Conservation (phyloP, 2,329 filamentous ascomycete genomes). For the Alternaria panax region DNA sequence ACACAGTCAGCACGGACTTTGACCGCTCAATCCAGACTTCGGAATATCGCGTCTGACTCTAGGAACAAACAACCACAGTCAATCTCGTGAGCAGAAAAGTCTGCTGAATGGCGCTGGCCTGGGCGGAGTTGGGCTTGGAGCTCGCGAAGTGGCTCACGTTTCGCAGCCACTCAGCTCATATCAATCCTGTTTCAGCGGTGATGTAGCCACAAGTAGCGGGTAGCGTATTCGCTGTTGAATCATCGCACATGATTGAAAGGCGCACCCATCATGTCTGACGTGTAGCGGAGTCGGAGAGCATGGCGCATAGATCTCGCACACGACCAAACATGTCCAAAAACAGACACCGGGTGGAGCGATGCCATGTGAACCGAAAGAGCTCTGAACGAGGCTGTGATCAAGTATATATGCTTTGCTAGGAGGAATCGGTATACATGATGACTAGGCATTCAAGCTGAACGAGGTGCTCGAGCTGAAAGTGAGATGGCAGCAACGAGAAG, state of each 20-base stretch:
- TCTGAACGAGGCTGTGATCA: neutral
- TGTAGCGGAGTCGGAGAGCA: neutral
- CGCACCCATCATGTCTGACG: neutral
- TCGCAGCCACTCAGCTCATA: neutral
- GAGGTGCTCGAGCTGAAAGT: neutral
- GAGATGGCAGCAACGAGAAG: neutral
- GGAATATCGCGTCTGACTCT: neutral
- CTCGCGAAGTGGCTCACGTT: neutral
- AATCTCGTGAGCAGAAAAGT: neutral
- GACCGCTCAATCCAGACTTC: neutral
- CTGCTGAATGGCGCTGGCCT: neutral
- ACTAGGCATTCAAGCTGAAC: neutral
- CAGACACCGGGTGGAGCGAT: neutral
- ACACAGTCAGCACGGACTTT: slow-evolving; percentile 1
- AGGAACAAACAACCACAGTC: neutral
- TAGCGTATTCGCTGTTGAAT: neutral
- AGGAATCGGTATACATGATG: neutral
- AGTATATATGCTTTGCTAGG: neutral
- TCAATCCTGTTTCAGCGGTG: no score
- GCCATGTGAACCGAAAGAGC: neutral
- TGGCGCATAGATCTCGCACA: neutral
- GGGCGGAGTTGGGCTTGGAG: neutral
- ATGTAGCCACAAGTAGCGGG: neutral
- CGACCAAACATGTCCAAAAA: neutral
- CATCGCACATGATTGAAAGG: neutral